phyloP scores from a whole-genome alignment of 192 early-diverging fungal species.

The Haplosporangium gracile region DNA sequence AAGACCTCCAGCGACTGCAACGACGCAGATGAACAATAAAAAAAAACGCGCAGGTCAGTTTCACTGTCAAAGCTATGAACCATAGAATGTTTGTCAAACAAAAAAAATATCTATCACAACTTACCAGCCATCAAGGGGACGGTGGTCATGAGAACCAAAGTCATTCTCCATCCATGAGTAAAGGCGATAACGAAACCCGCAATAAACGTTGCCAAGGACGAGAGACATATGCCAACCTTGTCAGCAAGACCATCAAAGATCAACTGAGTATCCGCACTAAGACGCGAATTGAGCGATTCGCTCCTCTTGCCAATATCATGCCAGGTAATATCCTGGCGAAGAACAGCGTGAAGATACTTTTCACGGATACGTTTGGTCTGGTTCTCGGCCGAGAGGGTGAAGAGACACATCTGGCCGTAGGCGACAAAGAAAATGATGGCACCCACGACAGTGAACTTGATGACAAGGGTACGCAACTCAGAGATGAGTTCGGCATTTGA shows the following conservation, averaged over 20 bases:
- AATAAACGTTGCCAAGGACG: slow-evolving; percentile 73
- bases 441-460: slow-evolving; percentile 56
- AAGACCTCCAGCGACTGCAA: slow-evolving; percentile 34
- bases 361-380: slow-evolving; percentile 69
- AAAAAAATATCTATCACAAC: slow-evolving; percentile 22
- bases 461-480: not conserved
- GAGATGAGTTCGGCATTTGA: not conserved
- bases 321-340: slow-evolving; percentile 88
- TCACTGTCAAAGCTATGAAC: no score
- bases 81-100: not conserved
- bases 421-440: slow-evolving; percentile 64
- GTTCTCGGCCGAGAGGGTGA: slow-evolving; percentile 65
- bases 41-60: not conserved
- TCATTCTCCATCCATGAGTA: slow-evolving; percentile 77
- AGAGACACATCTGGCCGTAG: slow-evolving; percentile 70
- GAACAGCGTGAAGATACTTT: slow-evolving; percentile 75
- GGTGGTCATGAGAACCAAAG: slow-evolving; percentile 77
- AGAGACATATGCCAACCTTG: slow-evolving; percentile 79
- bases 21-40: slow-evolving; percentile 1
- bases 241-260: slow-evolving; percentile 90
- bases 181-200: slow-evolving; percentile 83
- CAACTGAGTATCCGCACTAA: slow-evolving; percentile 84
- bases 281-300: slow-evolving; percentile 83
- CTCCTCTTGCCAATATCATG: slow-evolving; percentile 71
- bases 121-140: slow-evolving; percentile 70